Evolutionary conservation across 805 yeast genomes (phyloP).

Genomic region (Jamesozyma spencerorum): DNA sequence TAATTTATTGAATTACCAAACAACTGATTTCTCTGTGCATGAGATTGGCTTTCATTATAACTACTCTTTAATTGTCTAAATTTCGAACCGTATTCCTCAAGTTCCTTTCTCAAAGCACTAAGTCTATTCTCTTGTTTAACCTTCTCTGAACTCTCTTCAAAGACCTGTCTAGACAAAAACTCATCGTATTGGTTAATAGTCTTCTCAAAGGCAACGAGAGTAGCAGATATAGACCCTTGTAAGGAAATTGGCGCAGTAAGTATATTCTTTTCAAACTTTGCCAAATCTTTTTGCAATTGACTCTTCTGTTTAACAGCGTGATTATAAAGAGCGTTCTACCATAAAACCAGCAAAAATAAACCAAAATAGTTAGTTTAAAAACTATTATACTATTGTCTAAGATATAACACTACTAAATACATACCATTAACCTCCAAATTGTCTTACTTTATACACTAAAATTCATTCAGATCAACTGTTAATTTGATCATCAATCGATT

Average conservation of each 20-base stretch:
- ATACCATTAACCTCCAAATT: too few species aligned
- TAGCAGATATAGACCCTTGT: conserved; percentile 49
- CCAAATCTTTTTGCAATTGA: conserved; percentile 58
- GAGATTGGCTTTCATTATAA: conserved; percentile 17
- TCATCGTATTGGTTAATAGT: conserved; percentile 53
- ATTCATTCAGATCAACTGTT: too few species aligned
- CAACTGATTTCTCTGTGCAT: conserved; percentile 10
- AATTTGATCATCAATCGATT: too few species aligned
- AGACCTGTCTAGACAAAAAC: conserved; percentile 45
- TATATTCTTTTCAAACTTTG: conserved; percentile 54
- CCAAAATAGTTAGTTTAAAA: neutral
- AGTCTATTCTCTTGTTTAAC: conserved; percentile 52
- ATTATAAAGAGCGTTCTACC: conserved; percentile 74
- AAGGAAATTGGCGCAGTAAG: conserved; percentile 60
- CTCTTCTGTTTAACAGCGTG: conserved; percentile 84
- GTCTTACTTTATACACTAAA: too few species aligned
- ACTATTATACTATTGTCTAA: too few species aligned
- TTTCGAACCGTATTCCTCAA: conserved; percentile 24
- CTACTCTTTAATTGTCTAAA: conserved; percentile 30
- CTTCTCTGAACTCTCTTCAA: conserved; percentile 11
- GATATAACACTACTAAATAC: too few species aligned
- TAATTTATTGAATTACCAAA: conserved; percentile 8
- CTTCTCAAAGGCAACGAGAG: conserved; percentile 63
- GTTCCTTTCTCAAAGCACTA: conserved; percentile 40
- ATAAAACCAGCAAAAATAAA: neutral